Conservation (phyloP, 1,284 basidiomycete species). For the Trichosporon inkin region DNA sequence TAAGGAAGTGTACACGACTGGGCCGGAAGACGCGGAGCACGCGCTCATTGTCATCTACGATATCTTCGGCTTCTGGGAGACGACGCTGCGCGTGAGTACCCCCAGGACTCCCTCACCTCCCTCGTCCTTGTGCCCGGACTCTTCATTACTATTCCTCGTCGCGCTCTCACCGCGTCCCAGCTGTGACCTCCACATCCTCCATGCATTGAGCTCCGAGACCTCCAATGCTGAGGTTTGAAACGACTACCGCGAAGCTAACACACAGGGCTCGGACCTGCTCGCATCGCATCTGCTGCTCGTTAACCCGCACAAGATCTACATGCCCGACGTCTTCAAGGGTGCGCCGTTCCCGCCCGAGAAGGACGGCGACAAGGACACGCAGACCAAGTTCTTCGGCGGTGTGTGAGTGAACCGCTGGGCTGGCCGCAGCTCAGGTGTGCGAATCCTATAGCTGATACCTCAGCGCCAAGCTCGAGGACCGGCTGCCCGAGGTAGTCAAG, state of each 20-base stretch:
- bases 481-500: constrained; percentile 38
- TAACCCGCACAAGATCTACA: constrained; percentile 34
- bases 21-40: constrained; percentile 35
- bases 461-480: constrained; percentile 40
- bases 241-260: not conserved
- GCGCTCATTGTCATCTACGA: constrained; percentile 45
- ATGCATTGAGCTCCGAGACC: not conserved
- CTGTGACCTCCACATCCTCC: no score
- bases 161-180: not conserved
- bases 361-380: constrained; percentile 40
- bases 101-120: no score
- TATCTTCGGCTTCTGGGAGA: constrained; percentile 48
- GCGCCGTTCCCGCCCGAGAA: constrained; percentile 41
- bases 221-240: no score
- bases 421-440: no score
- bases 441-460: constrained; percentile 1
- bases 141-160: no score
- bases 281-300: constrained; percentile 31
- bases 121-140: no score
- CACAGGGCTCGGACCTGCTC: constrained; percentile 41
- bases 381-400: constrained; percentile 39
- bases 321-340: constrained; percentile 43
- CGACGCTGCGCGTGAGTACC: constrained; percentile 32
- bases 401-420: constrained; percentile 30
- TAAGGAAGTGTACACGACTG: constrained; percentile 42